Evolutionary conservation across 106 monocot genomes (phyloP).

Genomic region (Dioscorea zingiberensis): DNA sequence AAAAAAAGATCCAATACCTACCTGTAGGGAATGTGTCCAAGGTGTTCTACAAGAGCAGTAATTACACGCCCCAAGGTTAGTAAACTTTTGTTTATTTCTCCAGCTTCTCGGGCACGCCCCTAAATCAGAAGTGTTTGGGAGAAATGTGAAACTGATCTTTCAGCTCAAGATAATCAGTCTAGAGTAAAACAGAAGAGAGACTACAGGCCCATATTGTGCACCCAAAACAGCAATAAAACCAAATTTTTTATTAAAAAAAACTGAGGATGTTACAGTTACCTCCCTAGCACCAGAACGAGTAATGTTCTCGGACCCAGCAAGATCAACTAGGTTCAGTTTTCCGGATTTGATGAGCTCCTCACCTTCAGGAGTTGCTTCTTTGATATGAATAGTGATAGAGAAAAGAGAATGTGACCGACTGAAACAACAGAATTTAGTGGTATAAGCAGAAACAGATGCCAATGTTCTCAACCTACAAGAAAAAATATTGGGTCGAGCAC

Average conservation of each 20-base stretch:
- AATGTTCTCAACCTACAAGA: background rate
- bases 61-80: slow-evolving; percentile 97
- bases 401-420: slow-evolving; percentile 99
- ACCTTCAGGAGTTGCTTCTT: slow-evolving; percentile 99
- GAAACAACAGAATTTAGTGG: slow-evolving; percentile 10
- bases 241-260: background rate
- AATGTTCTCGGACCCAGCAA: slow-evolving; percentile 98
- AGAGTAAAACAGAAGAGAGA: background rate
- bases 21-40: slow-evolving; percentile 96
- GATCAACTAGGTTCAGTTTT: slow-evolving; percentile 92
- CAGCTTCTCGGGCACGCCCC: slow-evolving; percentile 99
- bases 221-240: background rate
- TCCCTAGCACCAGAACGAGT: slow-evolving; percentile 96
- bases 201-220: background rate
- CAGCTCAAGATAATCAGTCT: too few species aligned
- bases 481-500: background rate
- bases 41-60: slow-evolving; percentile 97
- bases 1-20: background rate
- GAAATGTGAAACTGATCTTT: too few species aligned
- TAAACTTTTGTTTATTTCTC: slow-evolving; percentile 97
- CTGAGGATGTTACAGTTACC: slow-evolving; percentile 27
- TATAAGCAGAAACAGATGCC: slow-evolving; percentile 1
- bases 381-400: slow-evolving; percentile 99
- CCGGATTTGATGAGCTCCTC: slow-evolving; percentile 98
- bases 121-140: slow-evolving; percentile 6